Conservation (phyloP, 176 grass and related monocot species). For the Leersia perrieri region DNA sequence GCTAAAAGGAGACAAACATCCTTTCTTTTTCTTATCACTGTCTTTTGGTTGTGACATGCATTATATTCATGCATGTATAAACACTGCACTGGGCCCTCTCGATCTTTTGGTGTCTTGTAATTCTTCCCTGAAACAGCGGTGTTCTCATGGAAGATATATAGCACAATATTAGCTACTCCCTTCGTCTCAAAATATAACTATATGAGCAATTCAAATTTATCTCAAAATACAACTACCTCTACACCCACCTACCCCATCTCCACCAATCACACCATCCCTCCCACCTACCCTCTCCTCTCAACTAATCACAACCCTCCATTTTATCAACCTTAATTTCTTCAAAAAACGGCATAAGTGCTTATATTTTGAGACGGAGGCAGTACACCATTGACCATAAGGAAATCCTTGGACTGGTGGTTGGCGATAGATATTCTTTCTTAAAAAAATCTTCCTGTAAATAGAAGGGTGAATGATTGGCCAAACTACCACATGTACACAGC, state of each 20-base stretch:
- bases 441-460: too few species aligned
- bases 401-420: background rate
- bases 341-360: too few species aligned
- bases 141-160: background rate
- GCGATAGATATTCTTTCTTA: background rate
- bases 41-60: background rate
- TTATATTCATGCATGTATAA: background rate
- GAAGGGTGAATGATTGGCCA: background rate
- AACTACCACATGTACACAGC: background rate
- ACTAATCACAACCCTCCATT: too few species aligned
- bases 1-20: background rate
- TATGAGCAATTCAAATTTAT: too few species aligned
- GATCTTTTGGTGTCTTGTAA: background rate
- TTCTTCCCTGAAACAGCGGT: background rate
- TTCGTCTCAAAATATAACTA: too few species aligned
- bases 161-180: background rate
- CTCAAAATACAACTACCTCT: too few species aligned
- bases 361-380: too few species aligned
- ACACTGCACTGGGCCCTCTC: background rate
- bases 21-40: background rate
- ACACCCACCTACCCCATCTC: too few species aligned
- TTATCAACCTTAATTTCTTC: too few species aligned
- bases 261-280: too few species aligned
- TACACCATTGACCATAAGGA: background rate
- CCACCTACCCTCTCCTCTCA: too few species aligned